A percentile compares a stretch with the other conserved stretches of the same genome.
These are phyloP conservation scores for Claviceps monticola DNA, from an alignment of 2,329 filamentous ascomycete genomes.

Conservation along the genomic window DNA sequence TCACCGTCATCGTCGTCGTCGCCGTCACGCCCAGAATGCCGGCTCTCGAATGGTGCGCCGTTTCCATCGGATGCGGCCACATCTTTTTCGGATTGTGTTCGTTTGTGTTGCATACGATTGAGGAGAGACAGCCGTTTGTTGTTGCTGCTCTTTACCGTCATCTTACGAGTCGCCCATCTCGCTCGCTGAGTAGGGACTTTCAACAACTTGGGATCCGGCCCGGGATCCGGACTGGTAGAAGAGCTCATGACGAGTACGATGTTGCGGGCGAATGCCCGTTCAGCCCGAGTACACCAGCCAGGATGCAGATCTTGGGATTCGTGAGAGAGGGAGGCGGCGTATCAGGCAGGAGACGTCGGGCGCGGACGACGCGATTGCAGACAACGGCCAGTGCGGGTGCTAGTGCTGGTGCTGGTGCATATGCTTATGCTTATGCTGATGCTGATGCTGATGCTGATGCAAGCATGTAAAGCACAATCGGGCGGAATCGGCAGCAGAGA, in stretches of 20 bases:
- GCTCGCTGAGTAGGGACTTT: constrained; percentile 51
- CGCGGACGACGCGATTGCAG: constrained; percentile 4
- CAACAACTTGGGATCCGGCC: constrained; percentile 10
- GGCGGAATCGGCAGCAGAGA: neutral
- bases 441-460: neutral
- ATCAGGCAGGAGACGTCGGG: neutral
- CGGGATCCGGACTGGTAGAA: constrained; percentile 15
- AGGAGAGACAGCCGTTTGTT: constrained; percentile 75
- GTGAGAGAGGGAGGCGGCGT: neutral
- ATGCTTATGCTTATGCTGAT: no score
- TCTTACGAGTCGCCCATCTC: constrained; percentile 92
- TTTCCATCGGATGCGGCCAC: constrained; percentile 24
- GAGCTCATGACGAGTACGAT: constrained; percentile 20
- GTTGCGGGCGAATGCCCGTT: constrained; percentile 26
- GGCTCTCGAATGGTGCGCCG: constrained; percentile 14
- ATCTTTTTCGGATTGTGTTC: constrained; percentile 56
- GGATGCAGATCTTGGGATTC: constrained; percentile 12
- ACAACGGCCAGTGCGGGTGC: neutral
- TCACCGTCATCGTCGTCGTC: constrained; percentile 13
- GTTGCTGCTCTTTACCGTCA: constrained; percentile 58
- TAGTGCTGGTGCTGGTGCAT: neutral
- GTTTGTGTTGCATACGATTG: constrained; percentile 56
- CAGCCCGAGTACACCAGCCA: constrained; percentile 24
- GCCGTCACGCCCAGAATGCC: constrained; percentile 15
- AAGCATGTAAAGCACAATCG: neutral